Base-by-base conservation (phyloP, 371 early-diverging fungal genomes). In the Mucor piriformis region DNA sequence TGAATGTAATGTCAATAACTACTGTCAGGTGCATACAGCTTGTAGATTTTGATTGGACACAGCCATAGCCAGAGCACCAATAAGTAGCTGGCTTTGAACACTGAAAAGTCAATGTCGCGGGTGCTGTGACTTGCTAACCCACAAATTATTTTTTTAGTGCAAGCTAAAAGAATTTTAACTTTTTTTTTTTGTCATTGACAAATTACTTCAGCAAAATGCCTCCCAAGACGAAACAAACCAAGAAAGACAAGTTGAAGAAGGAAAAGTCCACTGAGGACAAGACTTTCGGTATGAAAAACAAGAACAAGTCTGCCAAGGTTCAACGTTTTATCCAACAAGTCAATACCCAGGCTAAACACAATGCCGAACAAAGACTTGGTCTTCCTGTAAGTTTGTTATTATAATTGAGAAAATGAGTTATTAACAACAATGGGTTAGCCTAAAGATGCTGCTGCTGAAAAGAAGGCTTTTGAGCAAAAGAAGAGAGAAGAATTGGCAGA, bases 201-300 rank as follows among this genome's bases (percentile, higher is more conserved):
- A 37, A 37, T 29, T 29, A 29, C 29, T 29, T 29, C 6, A 37
- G 7, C 25, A 60, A 58, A 20, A 93, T 93, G 93, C 93, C 93
- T 40, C 92, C 92, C 48, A 92, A 92, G 68, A 86, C 87, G 50
- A 66, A 72, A 63, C 64, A 66, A 37, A 78, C 77, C 16, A 91
- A 90, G 71, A 67, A 78, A 15, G 46, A 83, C 23, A 70, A 86
- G 52, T 89, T 83, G 68, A 88, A 83, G 46, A 92, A 92, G 75
- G 80, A 82, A 52, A 95, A 98, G 86, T 72, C 81, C 49, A 86
- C 91, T 53, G 99, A 97, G 62, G 99, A 98, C 79, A 96, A 96
- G 83, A 95, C 98, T 50, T 98, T 98, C 80, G 98, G 99, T 56
- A 84, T 98, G 63, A 99, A 99, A 74, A 97, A 98, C 82, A 98